Evolutionary conservation across 192 early-diverging fungal genomes (phyloP).

Genomic region (Coemansia umbellata): DNA sequence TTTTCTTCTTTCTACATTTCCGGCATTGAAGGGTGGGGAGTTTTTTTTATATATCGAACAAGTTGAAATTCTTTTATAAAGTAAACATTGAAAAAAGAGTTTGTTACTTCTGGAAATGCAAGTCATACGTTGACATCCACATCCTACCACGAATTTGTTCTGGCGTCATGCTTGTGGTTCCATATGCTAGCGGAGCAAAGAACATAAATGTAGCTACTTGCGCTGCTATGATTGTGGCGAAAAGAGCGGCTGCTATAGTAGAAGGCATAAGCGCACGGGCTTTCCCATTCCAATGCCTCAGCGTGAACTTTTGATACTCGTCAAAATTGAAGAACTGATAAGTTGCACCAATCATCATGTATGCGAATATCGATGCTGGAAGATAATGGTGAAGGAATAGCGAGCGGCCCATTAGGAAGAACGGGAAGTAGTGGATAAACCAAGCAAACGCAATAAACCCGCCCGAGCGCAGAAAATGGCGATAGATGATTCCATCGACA

Average conservation of each 20-base stretch:
- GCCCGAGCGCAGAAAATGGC: slow-evolving; percentile 45
- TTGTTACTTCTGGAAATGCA: slow-evolving; percentile 61
- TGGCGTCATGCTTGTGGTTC: slow-evolving; percentile 59
- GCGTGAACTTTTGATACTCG: slow-evolving; percentile 42
- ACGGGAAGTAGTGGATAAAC: slow-evolving; percentile 70
- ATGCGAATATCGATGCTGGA: slow-evolving; percentile 70
- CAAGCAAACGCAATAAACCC: slow-evolving; percentile 66
- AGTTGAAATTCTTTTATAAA: background rate
- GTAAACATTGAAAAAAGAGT: background rate
- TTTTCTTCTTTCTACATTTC: background rate
- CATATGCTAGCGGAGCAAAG: slow-evolving; percentile 88
- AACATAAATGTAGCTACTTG: slow-evolving; percentile 64
- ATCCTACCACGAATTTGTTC: slow-evolving; percentile 60
- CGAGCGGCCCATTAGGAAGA: slow-evolving; percentile 69
- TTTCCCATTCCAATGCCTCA: slow-evolving; percentile 25
- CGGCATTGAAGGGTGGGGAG: background rate
- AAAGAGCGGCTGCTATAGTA: slow-evolving; percentile 27
- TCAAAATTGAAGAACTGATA: slow-evolving; percentile 56
- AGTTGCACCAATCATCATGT: slow-evolving; percentile 56
- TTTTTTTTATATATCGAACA: background rate
- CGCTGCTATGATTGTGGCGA: slow-evolving; percentile 42
- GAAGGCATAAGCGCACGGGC: slow-evolving; percentile 41
- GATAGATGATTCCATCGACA: slow-evolving; percentile 29
- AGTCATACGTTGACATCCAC: slow-evolving; percentile 79
- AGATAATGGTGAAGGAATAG: slow-evolving; percentile 84